Percentiles rank a stretch among this genome's conserved stretches.
These are phyloP conservation scores for Parathielavia appendiculata DNA, from an alignment of 495 filamentous ascomycete species.

Conservation along the genomic window DNA sequence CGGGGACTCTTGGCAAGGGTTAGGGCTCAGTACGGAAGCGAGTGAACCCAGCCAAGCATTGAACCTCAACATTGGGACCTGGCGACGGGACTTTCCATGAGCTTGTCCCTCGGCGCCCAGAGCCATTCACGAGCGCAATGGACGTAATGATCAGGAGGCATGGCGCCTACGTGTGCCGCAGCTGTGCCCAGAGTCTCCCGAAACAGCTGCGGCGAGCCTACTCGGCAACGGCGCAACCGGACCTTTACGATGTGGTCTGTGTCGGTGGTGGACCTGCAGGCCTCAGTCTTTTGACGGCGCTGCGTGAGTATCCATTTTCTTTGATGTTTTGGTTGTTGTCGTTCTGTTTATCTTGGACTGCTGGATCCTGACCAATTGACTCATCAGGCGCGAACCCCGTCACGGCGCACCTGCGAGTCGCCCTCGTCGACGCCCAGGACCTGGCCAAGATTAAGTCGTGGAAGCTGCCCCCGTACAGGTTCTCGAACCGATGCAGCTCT, in stretches of 20 bases:
- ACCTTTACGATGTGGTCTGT: slow-evolving; percentile 90
- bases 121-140: slow-evolving; percentile 16
- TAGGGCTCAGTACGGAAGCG: slow-evolving; percentile 5
- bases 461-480: slow-evolving; percentile 61
- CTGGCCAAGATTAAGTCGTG: slow-evolving; percentile 59
- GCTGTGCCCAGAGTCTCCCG: slow-evolving; percentile 40
- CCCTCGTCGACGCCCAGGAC: slow-evolving; percentile 86
- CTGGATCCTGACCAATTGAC: slow-evolving; percentile 8
- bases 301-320: slow-evolving; percentile 54
- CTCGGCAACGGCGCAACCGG: slow-evolving; percentile 37
- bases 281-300: slow-evolving; percentile 76
- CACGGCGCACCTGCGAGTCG: slow-evolving; percentile 73
- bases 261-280: slow-evolving; percentile 97
- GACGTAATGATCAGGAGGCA: slow-evolving; percentile 23
- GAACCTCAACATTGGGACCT: neutral
- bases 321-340: neutral
- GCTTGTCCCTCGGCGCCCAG: neutral
- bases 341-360: too few relatives aligned
- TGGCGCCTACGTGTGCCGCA: slow-evolving; percentile 39
- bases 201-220: slow-evolving; percentile 34
- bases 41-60: slow-evolving; percentile 1
- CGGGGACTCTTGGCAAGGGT: neutral
- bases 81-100: neutral
- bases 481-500: slow-evolving; percentile 91
- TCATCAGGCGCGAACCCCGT: slow-evolving; percentile 59